Base-by-base conservation (phyloP, 495 filamentous ascomycete species). In the Penicillium cinerascens region DNA sequence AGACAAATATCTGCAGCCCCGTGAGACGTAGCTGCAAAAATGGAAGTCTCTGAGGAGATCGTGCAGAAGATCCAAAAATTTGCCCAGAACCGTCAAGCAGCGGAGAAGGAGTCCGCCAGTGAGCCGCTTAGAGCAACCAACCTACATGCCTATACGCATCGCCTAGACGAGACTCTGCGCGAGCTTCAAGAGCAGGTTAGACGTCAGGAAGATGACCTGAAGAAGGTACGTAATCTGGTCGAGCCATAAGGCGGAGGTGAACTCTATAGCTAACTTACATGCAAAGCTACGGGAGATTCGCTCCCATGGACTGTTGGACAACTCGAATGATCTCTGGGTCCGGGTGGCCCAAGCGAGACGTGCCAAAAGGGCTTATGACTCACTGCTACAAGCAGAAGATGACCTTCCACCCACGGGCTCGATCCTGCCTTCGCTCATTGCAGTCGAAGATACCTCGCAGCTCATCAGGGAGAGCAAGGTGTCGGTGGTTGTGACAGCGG, bases 351-450 rank as follows among this genome's bases (percentile, higher is more conserved):
- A 86, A 61, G 63, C 82, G n/a, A 71, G 70, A 36, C 58, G 70
- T 49, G 79, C 88, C 62, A 84, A 81, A 55, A 73, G 75, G 46
- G 84, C 84, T 7, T 91, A 89, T 61, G 77, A 82, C 29, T 75
- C 78, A 22, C 66, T 87, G 17, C 73, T 83, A 13, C 74, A 81
- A 22, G 68, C 74, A 17, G 78, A 85, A 37, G 82, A 84, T 17
- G 78, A 79, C 47, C 72, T 92, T 18, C 88, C 89, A 21, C 69
- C 73, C 10, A 70, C 82, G 7, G 81, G 79, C 16, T 91, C 89
- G 17, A 75, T 82, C 21, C 66, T 95, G 8, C 87, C 88, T 6
- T 80, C 84, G 20, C 74, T 95, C 0, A 65, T 95, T 7, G 88
- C 88, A 2, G 66, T 88, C 23, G 80, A 85, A 27, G 82, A 80